A percentile compares a stretch with the other conserved stretches of the same genome.
These are phyloP conservation scores for Postia placenta DNA, from an alignment of 768 basidiomycete genomes.

Conservation along the genomic window DNA sequence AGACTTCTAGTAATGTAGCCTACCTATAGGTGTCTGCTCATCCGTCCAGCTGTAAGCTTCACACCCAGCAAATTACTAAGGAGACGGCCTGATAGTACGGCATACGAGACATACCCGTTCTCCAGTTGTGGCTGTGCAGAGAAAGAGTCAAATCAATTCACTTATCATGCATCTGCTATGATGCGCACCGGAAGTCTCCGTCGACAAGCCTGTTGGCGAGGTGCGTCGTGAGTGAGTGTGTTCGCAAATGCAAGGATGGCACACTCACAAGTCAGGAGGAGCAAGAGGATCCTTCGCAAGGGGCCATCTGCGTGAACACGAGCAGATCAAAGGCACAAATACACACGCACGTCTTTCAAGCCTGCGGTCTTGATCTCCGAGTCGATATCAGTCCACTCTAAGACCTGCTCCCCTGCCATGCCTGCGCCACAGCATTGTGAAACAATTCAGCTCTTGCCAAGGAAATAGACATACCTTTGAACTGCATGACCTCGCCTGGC, in stretches of 20 bases:
- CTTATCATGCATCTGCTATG: conserved; percentile 13
- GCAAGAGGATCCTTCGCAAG: conserved; percentile 32
- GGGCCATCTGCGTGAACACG: neutral
- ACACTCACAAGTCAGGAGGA: conserved; percentile 31
- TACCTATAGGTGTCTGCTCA: conserved; percentile 27
- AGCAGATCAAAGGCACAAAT: neutral
- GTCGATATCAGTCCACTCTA: conserved; percentile 57
- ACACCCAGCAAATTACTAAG: neutral
- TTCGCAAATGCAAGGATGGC: no score
- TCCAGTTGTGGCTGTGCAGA: conserved; percentile 25
- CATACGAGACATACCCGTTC: conserved; percentile 25
- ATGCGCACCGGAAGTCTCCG: conserved; percentile 44
- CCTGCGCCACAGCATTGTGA: conserved; percentile 15
- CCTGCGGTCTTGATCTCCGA: conserved; percentile 51
- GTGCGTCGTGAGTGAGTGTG: no score
- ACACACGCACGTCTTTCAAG: conserved; percentile 24
- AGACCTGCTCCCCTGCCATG: conserved; percentile 59
- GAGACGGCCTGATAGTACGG: neutral
- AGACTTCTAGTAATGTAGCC: no score
- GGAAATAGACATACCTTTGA: no score
- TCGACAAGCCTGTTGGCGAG: conserved; percentile 25
- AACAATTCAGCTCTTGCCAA: no score
- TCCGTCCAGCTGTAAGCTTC: conserved; percentile 29
- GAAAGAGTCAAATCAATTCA: conserved; percentile 25
- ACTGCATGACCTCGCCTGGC: conserved; percentile 43